Evolutionary conservation across 2,329 filamentous ascomycete genomes (phyloP).

Genomic region (Periconia digitata): DNA sequence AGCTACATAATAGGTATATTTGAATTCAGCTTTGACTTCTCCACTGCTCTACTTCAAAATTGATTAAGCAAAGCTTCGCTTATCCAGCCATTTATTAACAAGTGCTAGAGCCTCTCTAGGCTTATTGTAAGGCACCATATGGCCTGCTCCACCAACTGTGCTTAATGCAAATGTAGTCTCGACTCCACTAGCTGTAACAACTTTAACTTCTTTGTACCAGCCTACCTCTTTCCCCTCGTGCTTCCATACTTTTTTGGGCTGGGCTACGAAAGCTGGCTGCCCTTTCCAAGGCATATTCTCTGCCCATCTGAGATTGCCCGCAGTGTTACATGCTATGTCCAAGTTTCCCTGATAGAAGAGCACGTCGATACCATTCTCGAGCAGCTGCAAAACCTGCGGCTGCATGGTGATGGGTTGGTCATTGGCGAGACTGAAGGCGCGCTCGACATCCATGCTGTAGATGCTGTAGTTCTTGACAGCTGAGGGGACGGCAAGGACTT

Average conservation of each 20-base stretch:
- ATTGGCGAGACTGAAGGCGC: conserved; percentile 31
- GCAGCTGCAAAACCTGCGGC: conserved; percentile 38
- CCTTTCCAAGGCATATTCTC: conserved; percentile 48
- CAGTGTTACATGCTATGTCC: conserved; percentile 46
- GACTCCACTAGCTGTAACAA: conserved; percentile 26
- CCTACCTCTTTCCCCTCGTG: conserved; percentile 26
- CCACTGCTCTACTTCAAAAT: too few relatives aligned
- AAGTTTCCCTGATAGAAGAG: conserved; percentile 46
- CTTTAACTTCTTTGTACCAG: conserved; percentile 40
- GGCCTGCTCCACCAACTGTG: conserved; percentile 45
- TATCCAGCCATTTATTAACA: conserved; percentile 31
- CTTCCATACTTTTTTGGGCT: conserved; percentile 31
- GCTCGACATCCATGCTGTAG: conserved; percentile 22
- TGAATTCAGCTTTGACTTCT: too few relatives aligned
- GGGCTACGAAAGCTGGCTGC: conserved; percentile 45
- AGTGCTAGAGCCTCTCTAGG: conserved; percentile 33
- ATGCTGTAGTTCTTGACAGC: conserved; percentile 36
- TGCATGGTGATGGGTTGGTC: conserved; percentile 33
- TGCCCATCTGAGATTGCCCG: conserved; percentile 44
- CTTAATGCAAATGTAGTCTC: conserved; percentile 37
- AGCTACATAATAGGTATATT: too few relatives aligned
- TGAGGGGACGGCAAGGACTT: conserved; percentile 37
- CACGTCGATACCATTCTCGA: conserved; percentile 42
- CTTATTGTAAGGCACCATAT: conserved; percentile 45
- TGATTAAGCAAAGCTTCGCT: conserved; percentile 30